These are phyloP conservation scores for Vitis cinerea DNA, from an alignment of 164 flowering plant species.

Conservation along the genomic window DNA sequence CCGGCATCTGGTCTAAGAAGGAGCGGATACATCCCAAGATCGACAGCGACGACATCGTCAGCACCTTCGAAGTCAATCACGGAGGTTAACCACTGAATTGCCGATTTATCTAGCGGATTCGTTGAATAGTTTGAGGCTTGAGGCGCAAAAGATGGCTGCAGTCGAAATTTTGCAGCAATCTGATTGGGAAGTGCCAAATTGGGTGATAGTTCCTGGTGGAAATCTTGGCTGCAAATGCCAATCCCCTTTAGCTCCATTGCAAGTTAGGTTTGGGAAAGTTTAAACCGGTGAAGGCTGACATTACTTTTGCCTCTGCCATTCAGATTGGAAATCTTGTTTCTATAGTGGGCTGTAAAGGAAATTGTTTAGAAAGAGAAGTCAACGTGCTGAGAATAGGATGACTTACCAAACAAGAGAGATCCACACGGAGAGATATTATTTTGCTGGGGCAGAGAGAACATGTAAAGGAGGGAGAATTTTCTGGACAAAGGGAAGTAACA, in stretches of 20 bases:
- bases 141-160: slow-evolving; percentile 90
- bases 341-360: slow-evolving; percentile 82
- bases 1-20: slow-evolving; percentile 85
- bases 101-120: slow-evolving; percentile 86
- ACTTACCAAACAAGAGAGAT: too few species aligned
- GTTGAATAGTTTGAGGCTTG: slow-evolving; percentile 76
- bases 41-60: slow-evolving; percentile 58
- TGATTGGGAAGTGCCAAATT: slow-evolving; percentile 89
- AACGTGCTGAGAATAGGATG: slow-evolving; percentile 70
- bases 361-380: slow-evolving; percentile 82
- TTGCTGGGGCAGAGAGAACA: too few species aligned
- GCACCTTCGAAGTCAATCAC: slow-evolving; percentile 70
- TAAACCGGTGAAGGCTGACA: slow-evolving; percentile 52
- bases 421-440: too few species aligned
- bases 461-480: too few species aligned
- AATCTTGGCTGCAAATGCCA: slow-evolving; percentile 88
- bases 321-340: slow-evolving; percentile 93
- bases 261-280: slow-evolving; percentile 56
- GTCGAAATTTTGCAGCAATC: slow-evolving; percentile 89
- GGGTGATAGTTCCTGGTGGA: slow-evolving; percentile 93
- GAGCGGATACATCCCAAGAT: slow-evolving; percentile 83
- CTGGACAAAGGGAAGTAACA: too few species aligned
- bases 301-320: slow-evolving; percentile 85
- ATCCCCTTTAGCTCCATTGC: slow-evolving; percentile 67
- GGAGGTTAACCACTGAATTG: slow-evolving; percentile 72